Evolutionary conservation across 495 filamentous ascomycete species (phyloP), one percentile per base, ranked within the genome.

Genomic region (Podospora anserina): DNA sequence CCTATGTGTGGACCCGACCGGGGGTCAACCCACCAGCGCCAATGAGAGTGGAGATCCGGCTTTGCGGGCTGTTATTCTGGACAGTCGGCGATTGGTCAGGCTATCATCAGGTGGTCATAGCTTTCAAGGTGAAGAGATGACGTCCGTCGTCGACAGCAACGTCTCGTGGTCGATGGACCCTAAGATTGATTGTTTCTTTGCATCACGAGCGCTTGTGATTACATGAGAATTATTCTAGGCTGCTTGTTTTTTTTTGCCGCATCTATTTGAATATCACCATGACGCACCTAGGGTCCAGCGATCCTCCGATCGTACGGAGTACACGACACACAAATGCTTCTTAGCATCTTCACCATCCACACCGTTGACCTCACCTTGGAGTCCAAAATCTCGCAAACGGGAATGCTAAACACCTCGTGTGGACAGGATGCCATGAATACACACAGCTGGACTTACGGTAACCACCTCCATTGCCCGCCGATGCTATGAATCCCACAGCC

Each of bases 201-300:
- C 55, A 58, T 58, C 55, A 58, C 55, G 55, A 58, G 55, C n/a
- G 4, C n/a, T 58, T 7, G 55, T 58, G n/a, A 58, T 26, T 58
- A 19, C 55, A 19, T 19, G 23, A 58, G 55, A 58, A 58, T 26
- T 11, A 26, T 58, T 58, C 7, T 6, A 49, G 39, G 34, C 5
- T 39, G 34, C 34, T 39, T 39, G 34, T 39, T 39, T 39, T 39
- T 39, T 39, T 39, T 39, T 11, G 34, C 34, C 34, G 34, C 34
- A 39, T 39, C 34, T 11, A 39, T 39, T 39, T 39, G 34, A 39
- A 39, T 5, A 26, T 58, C 55, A 58, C 18, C 55, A 58, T 58
- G 55, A 58, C 55, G 55, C 55, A 58, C 18, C 55, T 20, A 58
- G 55, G 55, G 55, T 58, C 55, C 55, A 58, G 55, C 55, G 55